Conservation (phyloP, 192 early-diverging fungal genomes). For the Linnemannia hyalina region DNA sequence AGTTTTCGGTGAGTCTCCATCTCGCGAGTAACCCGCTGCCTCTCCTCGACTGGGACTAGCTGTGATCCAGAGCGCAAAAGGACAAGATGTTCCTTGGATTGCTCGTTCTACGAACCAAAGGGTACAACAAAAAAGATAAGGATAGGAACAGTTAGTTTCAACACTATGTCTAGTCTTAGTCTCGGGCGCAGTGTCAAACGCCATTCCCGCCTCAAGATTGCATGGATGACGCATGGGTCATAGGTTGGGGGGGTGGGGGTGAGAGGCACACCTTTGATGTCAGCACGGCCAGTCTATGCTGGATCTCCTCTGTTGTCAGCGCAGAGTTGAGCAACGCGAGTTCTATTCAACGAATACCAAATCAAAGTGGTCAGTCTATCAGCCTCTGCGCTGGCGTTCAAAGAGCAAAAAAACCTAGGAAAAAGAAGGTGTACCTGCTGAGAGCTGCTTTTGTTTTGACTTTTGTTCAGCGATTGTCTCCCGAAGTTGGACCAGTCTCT, state of each 20-base stretch:
- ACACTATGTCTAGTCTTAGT: background rate
- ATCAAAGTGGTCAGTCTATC: background rate
- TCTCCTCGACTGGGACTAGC: slow-evolving; percentile 55
- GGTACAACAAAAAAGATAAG: background rate
- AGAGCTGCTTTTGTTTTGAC: slow-evolving; percentile 64
- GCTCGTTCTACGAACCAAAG: slow-evolving; percentile 49
- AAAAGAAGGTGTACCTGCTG: slow-evolving; percentile 38
- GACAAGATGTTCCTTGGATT: slow-evolving; percentile 49
- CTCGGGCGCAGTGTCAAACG: background rate
- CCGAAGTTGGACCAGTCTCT: slow-evolving; percentile 67
- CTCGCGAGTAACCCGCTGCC: slow-evolving; percentile 39
- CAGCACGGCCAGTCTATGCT: slow-evolving; percentile 17
- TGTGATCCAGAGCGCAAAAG: slow-evolving; percentile 46
- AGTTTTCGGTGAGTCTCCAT: slow-evolving; percentile 56
- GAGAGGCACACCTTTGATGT: slow-evolving; percentile 16
- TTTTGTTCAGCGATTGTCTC: slow-evolving; percentile 63
- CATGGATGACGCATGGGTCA: background rate
- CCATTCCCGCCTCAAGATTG: background rate
- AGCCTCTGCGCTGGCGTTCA: background rate
- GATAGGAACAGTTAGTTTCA: background rate
- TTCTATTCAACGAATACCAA: slow-evolving; percentile 53
- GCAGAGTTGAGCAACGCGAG: slow-evolving; percentile 48
- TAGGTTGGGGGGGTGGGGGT: background rate
- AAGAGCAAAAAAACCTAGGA: background rate
- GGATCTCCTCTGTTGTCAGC: slow-evolving; percentile 58